A percentile compares a stretch with the other conserved stretches of the same genome.
Conservation (phyloP, 1,139 yeast species). For the Pichia sp. region DNA sequence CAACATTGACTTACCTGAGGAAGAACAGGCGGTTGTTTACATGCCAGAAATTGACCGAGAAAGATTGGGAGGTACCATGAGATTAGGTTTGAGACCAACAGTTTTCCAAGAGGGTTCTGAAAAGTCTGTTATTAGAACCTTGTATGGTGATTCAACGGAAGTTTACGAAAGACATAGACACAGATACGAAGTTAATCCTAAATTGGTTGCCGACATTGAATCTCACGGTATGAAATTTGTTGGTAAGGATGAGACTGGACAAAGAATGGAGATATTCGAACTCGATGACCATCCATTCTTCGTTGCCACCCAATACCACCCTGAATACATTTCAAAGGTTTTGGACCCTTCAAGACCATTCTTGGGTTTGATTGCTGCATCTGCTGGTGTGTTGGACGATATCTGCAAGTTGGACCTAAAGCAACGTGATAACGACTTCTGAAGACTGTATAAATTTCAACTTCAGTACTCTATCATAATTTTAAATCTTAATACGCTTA, state of each 20-base stretch:
- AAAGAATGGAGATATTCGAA: constrained; percentile 93
- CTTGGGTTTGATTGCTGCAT: constrained; percentile 92
- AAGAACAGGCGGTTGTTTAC: constrained; percentile 78
- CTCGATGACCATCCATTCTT: constrained; percentile 75
- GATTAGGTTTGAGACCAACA: constrained; percentile 91
- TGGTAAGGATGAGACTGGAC: constrained; percentile 86
- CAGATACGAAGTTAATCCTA: constrained; percentile 95
- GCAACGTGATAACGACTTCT: constrained; percentile 31
- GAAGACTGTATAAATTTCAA: constrained; percentile 1
- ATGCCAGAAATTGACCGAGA: constrained; percentile 98
- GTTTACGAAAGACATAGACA: constrained; percentile 97
- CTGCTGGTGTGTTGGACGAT: constrained; percentile 71
- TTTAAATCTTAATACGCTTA: background rate
- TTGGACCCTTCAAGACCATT: constrained; percentile 96
- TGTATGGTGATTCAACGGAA: constrained; percentile 68
- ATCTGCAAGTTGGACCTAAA: constrained; percentile 40
- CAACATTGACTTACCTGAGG: constrained; percentile 57
- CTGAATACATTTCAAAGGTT: constrained; percentile 94
- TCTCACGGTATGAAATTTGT: constrained; percentile 77
- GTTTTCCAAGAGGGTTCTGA: constrained; percentile 68
- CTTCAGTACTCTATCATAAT: background rate
- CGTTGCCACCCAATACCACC: constrained; percentile 97
- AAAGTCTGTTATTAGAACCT: constrained; percentile 60
- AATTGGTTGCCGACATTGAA: constrained; percentile 66
- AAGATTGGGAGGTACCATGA: constrained; percentile 98